Evolutionary conservation across 164 flowering plant species (phyloP).

Genomic region (Echeveria elegans): DNA sequence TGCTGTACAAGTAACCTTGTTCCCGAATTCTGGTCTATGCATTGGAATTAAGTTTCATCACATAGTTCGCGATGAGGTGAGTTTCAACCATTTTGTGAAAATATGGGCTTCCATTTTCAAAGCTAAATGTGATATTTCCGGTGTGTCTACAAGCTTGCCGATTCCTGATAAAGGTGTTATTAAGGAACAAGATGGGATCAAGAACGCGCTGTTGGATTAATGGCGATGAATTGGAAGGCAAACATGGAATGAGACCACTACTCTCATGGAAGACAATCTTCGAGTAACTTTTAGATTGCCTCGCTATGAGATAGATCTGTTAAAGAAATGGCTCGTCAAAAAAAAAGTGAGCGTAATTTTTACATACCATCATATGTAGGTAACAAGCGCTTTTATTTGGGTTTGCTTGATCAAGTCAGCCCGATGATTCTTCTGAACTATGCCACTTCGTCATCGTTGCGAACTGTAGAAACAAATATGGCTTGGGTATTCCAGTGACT

Average conservation of each 20-base stretch:
- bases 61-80: constrained; percentile 22
- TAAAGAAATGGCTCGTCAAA: constrained; percentile 18
- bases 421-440: not conserved
- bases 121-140: not conserved
- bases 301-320: not conserved
- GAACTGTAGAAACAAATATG: constrained; percentile 4
- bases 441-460: not conserved
- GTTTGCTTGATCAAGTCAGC: constrained; percentile 23
- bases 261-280: constrained; percentile 2
- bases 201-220: not conserved
- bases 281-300: not conserved
- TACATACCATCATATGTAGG: constrained; percentile 20
- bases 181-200: constrained; percentile 12
- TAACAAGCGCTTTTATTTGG: constrained; percentile 27
- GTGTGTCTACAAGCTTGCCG: not conserved
- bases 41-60: constrained; percentile 19
- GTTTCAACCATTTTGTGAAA: constrained; percentile 22
- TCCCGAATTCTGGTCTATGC: constrained; percentile 21
- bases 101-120: constrained; percentile 24
- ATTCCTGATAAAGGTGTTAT: constrained; percentile 12
- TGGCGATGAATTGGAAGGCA: not conserved
- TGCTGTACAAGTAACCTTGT: constrained; percentile 24
- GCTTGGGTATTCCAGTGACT: constrained; percentile 20
- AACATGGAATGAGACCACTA: not conserved
- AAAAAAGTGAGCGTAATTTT: too few species aligned